Base-by-base conservation (phyloP, 208 protist species). In the Leptomonas pyrrhocoris region DNA sequence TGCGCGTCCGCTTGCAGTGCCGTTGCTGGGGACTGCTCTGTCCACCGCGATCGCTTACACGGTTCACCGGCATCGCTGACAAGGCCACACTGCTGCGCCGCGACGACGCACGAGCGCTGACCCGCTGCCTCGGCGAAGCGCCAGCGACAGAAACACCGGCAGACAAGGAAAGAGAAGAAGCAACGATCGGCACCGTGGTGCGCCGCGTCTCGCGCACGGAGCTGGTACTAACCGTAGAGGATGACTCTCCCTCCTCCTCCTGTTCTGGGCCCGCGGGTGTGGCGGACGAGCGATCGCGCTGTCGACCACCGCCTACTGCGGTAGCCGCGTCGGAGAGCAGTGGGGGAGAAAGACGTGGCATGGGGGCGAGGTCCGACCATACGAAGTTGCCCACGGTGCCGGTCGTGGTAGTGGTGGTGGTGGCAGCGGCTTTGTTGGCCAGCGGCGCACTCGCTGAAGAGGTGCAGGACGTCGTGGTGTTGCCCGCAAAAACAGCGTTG, bases 1-100 rank as follows among this genome's bases (percentile, higher is more conserved):
- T 77, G 38, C 72, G 72, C 16, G 72, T 56, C 19, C 72, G 63
- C 72, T 77, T 77, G 16, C n/a, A 25, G 34, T 9, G 34, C 9
- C 60, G 34, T 7, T 21, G 28, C 13, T 3, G 25, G 0, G 5
- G 11, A 45, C n/a, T 50, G 6, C 42, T 16, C 5, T 19, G 0
- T 8, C 49, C 53, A 31, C 21, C 40, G 30, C 61, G 58, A 40
- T 34, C 34, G 36, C 42, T 57, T 9, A 38, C 46, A 25, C 63
- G 21, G 49, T 77, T 77, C 19, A 70, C 62, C 19, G 72, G 21
- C 49, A 77, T 21, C 6, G 72, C 13, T 6, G 72, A 60, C 19
- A 77, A 56, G 1, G 72, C 28, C 0, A 30, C 55, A 28, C 72
- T 77, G 63, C 63, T 30, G 40, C 63, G 72, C 49, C 66, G 48